A percentile compares a stretch with the other conserved stretches of the same genome.
Evolutionary conservation across 331 rosid genomes (phyloP).

Genomic region (Malus hybrid): DNA sequence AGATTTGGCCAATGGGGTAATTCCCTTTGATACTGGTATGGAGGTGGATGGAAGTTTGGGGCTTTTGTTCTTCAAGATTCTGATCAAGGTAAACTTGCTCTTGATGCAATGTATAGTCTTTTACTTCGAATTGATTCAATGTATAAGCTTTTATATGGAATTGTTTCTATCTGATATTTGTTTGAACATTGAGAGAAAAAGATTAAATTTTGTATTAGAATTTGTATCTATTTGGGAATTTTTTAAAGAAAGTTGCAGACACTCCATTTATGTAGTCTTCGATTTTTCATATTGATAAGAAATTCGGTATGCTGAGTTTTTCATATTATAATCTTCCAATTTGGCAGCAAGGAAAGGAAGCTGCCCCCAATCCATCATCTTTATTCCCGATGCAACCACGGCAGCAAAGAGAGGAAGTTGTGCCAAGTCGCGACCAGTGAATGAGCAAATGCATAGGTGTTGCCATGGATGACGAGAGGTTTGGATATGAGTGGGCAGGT

Average conservation of each 20-base stretch:
- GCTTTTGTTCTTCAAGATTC: slow-evolving; percentile 46
- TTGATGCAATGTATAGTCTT: too few relatives aligned
- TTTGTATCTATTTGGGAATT: not conserved
- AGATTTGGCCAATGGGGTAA: slow-evolving; percentile 61
- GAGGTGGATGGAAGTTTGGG: slow-evolving; percentile 57
- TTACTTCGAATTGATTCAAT: not conserved
- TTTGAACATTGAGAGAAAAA: not conserved
- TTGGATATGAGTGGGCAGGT: too few relatives aligned
- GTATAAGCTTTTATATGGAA: not conserved
- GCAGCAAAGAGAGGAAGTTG: too few relatives aligned
- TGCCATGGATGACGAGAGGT: too few relatives aligned
- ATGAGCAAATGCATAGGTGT: too few relatives aligned
- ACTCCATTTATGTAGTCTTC: not conserved
- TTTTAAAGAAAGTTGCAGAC: not conserved
- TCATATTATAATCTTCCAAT: too few relatives aligned
- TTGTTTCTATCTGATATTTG: not conserved
- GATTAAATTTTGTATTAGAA: not conserved
- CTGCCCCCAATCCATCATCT: too few relatives aligned
- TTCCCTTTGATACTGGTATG: slow-evolving; percentile 66
- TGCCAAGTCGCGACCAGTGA: too few relatives aligned
- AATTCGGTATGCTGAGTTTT: not conserved
- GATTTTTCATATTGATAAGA: not conserved
- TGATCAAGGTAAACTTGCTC: slow-evolving; percentile 43
- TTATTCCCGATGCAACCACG: too few relatives aligned
- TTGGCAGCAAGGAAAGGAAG: too few relatives aligned